Evolutionary conservation across 495 filamentous ascomycete species (phyloP), one percentile per base, ranked within the genome.

Genomic region (Parathielavia hyrcaniae): DNA sequence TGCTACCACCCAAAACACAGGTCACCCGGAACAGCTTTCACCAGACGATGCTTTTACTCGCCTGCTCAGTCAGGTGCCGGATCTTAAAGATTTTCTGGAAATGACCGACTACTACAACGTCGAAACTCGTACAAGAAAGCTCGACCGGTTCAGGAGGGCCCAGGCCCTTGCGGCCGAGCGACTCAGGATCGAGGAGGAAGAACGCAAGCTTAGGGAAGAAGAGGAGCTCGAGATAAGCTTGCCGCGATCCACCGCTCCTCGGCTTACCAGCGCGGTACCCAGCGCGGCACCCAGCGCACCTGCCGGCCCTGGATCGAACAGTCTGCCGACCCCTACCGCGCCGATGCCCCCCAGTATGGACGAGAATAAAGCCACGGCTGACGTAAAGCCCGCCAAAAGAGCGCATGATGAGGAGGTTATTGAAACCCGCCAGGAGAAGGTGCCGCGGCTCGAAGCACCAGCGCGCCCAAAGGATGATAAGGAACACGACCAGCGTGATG

Each of bases 1-100:
- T 11, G 36, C 23, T 17, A 16, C 20, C 30, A 4, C 4, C 39
- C 51, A 57, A 3, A n/a, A 38, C 13, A 32, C 39, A 7, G n/a
- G 5, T 22, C 39, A 17, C 10, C 8, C 23, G 7, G 26, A 44
- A 23, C 17, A 22, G 9, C 2, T n/a, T 11, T 44, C 19, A 9
- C 22, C 57, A 13, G 23, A 46, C 11, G 55, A 62, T 17, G 59
- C 53, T 20, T 56, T 67, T 11, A n/a, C 51, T n/a, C 62, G 59
- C 30, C 46, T 61, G n/a, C 30, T 64, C 20, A 54, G 60, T 12
- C 56, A 64, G 1, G 66, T 76, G 46, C 66, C 68, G 46, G 82
- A 85, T 58, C 64, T 86, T 19, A 67, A 73, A 48, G 80, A 85
- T 52, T 86, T 82, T 81, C 75, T 86, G 34, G 75, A 79, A 34